These are phyloP conservation scores for Fusarium haematococcum DNA, from an alignment of 2,329 filamentous ascomycete genomes.

Conservation along the genomic window DNA sequence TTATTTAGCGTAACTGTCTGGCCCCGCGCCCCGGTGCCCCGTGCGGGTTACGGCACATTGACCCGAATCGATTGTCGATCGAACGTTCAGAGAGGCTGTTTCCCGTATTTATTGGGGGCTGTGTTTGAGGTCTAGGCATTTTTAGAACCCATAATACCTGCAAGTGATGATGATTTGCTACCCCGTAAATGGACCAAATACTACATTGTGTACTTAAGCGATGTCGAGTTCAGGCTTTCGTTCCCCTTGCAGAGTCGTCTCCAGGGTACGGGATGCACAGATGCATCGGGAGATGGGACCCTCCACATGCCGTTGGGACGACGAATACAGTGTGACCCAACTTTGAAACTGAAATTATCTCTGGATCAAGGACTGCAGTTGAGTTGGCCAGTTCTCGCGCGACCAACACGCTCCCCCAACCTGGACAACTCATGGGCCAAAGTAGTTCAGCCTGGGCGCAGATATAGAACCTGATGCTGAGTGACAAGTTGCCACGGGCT, in stretches of 20 bases:
- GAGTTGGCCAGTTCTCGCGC: not conserved
- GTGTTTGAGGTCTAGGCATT: not conserved
- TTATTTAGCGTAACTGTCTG: not conserved
- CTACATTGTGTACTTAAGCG: not conserved
- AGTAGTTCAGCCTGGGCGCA: conserved; percentile 15
- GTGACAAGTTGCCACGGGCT: conserved; percentile 21
- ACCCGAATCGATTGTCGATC: not conserved
- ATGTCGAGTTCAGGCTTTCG: not conserved
- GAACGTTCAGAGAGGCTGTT: not conserved
- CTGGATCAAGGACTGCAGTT: not conserved
- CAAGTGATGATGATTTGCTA: not conserved
- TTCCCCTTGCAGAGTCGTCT: not conserved
- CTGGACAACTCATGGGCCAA: not conserved
- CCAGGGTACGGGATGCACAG: conserved; percentile 3
- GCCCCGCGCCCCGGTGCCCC: not conserved
- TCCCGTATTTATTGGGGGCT: not conserved
- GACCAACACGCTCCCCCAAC: not conserved
- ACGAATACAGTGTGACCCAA: not conserved
- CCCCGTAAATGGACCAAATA: not conserved
- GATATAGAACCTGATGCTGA: conserved; percentile 15
- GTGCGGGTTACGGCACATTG: conserved; percentile 3
- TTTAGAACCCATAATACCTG: not conserved
- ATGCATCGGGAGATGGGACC: not conserved
- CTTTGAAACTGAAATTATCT: not conserved
- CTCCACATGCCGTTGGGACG: not conserved